Conservation (phyloP, 768 basidiomycete genomes). For the Tubosaeta brunneosetosa region DNA sequence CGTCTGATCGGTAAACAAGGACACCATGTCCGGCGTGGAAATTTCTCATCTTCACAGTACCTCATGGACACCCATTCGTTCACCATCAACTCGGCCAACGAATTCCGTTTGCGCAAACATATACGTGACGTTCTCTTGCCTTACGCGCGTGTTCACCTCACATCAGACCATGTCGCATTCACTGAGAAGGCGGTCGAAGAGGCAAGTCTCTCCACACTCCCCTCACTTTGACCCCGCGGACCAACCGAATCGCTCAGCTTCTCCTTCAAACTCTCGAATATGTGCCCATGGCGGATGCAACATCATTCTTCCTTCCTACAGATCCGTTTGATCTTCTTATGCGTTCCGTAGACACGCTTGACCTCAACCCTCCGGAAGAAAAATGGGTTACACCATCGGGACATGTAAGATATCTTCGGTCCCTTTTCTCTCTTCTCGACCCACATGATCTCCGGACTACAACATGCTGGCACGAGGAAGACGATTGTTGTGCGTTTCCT, state of each 20-base stretch:
- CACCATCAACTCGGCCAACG: slow-evolving; percentile 15
- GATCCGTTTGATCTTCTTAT: slow-evolving; percentile 51
- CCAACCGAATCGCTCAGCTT: slow-evolving; percentile 32
- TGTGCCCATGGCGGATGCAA: slow-evolving; percentile 48
- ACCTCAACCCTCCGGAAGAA: slow-evolving; percentile 41
- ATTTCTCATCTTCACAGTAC: background rate
- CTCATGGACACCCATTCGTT: slow-evolving; percentile 15
- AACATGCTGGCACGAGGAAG: slow-evolving; percentile 34
- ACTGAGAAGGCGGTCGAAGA: slow-evolving; percentile 47
- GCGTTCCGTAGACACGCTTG: slow-evolving; percentile 29
- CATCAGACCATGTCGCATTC: slow-evolving; percentile 50
- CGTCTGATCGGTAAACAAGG: background rate
- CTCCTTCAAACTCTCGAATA: slow-evolving; percentile 35
- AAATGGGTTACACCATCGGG: slow-evolving; percentile 33
- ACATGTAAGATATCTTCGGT: slow-evolving; percentile 17
- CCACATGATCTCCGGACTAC: slow-evolving; percentile 33
- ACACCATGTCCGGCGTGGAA: background rate
- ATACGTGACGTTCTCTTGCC: slow-evolving; percentile 51
- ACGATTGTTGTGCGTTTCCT: slow-evolving; percentile 28
- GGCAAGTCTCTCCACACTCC: slow-evolving; percentile 25
- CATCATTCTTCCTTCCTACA: slow-evolving; percentile 46
- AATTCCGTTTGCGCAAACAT: slow-evolving; percentile 35
- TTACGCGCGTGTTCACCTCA: slow-evolving; percentile 51
- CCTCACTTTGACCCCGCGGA: background rate
- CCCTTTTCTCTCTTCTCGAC: slow-evolving; percentile 10